phyloP scores from a whole-genome alignment of 2,329 filamentous ascomycete genomes.

The Aspergillus ochraceus region DNA sequence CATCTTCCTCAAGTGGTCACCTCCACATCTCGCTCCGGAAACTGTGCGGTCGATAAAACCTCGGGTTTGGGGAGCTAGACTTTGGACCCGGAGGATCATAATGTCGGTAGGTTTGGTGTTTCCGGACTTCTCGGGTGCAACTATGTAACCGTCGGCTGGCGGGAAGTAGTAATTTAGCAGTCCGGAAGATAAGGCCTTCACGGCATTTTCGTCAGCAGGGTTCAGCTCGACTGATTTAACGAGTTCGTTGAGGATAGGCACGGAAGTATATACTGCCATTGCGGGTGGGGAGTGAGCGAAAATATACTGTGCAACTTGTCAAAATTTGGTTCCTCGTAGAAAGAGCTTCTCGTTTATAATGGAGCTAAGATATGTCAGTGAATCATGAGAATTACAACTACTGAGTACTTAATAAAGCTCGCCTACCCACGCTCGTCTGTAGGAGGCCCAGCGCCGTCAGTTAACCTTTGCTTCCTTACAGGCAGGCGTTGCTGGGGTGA shows the following conservation, averaged over 20 bases:
- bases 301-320: too few relatives aligned
- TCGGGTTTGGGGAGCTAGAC: neutral
- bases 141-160: neutral
- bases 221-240: neutral
- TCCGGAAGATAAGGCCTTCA: constrained; percentile 7
- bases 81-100: constrained; percentile 1
- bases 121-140: constrained; percentile 1
- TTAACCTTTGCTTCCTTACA: too few relatives aligned
- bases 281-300: too few relatives aligned
- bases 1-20: neutral
- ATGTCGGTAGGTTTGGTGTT: neutral
- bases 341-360: too few relatives aligned
- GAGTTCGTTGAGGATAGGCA: neutral
- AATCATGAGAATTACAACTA: too few relatives aligned
- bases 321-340: too few relatives aligned
- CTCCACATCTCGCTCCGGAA: neutral
- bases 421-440: too few relatives aligned
- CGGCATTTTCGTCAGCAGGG: neutral
- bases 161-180: constrained; percentile 10
- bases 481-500: too few relatives aligned
- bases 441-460: too few relatives aligned
- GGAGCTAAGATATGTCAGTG: too few relatives aligned
- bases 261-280: too few relatives aligned
- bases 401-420: too few relatives aligned
- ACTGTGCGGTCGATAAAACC: constrained; percentile 2